Conservation (phyloP, 2,329 filamentous ascomycete genomes). For the Eurotiales sp. region DNA sequence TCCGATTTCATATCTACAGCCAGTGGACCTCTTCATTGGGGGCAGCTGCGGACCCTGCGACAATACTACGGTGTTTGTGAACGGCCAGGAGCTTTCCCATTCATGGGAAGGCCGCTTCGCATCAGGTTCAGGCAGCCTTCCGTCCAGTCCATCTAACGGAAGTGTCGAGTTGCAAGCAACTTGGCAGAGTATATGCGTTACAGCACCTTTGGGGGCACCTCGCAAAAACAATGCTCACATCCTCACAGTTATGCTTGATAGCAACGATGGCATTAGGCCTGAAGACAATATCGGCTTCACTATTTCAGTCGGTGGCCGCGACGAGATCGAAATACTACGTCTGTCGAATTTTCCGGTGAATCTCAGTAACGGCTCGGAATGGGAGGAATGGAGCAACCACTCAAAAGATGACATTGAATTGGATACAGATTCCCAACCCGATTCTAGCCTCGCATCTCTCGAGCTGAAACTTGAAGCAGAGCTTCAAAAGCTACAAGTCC, state of each 20-base stretch:
- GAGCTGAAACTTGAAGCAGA: conserved; percentile 20
- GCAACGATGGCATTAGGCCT: conserved; percentile 16
- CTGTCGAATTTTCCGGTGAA: conserved; percentile 23
- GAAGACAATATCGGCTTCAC: conserved; percentile 30
- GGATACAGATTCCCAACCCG: background rate
- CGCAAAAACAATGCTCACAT: conserved; percentile 23
- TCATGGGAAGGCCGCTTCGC: conserved; percentile 21
- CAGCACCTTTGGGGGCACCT: conserved; percentile 17
- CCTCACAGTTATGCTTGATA: conserved; percentile 25
- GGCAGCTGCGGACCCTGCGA: conserved; percentile 24
- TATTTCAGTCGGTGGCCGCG: conserved; percentile 27
- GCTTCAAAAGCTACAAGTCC: conserved; percentile 22
- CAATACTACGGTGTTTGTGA: conserved; percentile 24
- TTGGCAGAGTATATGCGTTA: conserved; percentile 27
- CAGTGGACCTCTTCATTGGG: conserved; percentile 25
- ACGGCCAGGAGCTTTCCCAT: conserved; percentile 24
- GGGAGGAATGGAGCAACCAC: conserved; percentile 23
- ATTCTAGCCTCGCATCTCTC: conserved; percentile 2
- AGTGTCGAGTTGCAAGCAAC: conserved; percentile 19
- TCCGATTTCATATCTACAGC: conserved; percentile 19
- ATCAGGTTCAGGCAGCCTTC: conserved; percentile 24
- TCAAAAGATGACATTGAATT: conserved; percentile 13
- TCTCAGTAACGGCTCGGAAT: conserved; percentile 17
- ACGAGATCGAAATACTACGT: conserved; percentile 24
- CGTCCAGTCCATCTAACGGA: conserved; percentile 17